Evolutionary conservation across 2,329 filamentous ascomycete genomes (phyloP).

Genomic region (Elsinoe perseae): DNA sequence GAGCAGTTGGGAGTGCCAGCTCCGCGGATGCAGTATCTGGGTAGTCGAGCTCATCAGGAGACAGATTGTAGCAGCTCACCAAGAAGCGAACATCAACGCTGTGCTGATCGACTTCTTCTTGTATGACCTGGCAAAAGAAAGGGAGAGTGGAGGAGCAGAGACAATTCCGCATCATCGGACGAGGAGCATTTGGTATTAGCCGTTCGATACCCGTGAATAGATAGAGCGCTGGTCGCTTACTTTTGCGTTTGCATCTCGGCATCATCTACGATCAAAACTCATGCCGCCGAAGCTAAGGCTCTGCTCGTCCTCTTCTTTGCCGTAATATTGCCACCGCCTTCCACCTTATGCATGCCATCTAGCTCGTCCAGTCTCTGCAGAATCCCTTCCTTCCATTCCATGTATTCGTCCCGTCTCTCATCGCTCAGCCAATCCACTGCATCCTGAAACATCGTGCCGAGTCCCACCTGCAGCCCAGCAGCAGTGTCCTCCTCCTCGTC

Average conservation of each 20-base stretch:
- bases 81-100: constrained; percentile 66
- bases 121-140: constrained; percentile 86
- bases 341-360: constrained; percentile 25
- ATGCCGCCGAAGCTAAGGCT: background rate
- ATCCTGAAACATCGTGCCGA: constrained; percentile 66
- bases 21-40: constrained; percentile 93
- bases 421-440: constrained; percentile 64
- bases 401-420: constrained; percentile 53
- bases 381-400: constrained; percentile 56
- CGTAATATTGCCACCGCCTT: background rate
- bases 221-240: constrained; percentile 1
- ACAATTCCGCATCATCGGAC: constrained; percentile 76
- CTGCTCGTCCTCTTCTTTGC: background rate
- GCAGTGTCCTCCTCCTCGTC: constrained; percentile 22
- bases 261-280: background rate
- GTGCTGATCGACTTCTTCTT: constrained; percentile 96
- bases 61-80: constrained; percentile 68
- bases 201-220: background rate
- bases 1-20: constrained; percentile 72
- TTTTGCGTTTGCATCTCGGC: background rate
- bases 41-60: constrained; percentile 80
- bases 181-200: constrained; percentile 86
- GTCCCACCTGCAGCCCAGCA: constrained; percentile 36
- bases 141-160: constrained; percentile 52
- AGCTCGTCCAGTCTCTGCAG: constrained; percentile 48